These are phyloP conservation scores for Solanum pimpinellifolium DNA, from an alignment of 257 asterid genomes.

Conservation along the genomic window DNA sequence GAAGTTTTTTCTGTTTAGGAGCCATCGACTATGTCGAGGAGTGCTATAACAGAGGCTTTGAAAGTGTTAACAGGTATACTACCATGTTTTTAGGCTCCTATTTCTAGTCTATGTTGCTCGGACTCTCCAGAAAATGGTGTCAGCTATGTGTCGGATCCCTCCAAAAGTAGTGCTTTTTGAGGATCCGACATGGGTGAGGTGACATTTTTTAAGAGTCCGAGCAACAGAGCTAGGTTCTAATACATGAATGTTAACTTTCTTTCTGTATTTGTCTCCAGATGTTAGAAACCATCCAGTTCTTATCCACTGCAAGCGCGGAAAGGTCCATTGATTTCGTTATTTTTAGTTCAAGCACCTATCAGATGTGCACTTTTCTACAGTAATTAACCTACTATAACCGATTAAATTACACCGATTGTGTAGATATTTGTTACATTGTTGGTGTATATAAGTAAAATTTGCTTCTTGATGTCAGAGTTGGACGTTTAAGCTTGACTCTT, in stretches of 20 bases:
- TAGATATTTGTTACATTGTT: background rate
- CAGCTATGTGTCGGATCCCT: background rate
- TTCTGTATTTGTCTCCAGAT: constrained; percentile 8
- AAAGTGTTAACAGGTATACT: constrained; percentile 27
- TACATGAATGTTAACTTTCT: background rate
- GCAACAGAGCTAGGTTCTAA: background rate
- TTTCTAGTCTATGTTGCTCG: background rate
- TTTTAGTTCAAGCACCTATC: background rate
- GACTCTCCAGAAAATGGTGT: background rate
- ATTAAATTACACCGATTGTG: background rate
- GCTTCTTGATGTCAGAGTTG: background rate
- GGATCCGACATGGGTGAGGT: background rate
- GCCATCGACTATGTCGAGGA: constrained; percentile 15
- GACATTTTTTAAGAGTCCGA: background rate
- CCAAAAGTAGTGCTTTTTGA: background rate
- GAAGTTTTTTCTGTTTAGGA: constrained; percentile 10
- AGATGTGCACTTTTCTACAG: background rate
- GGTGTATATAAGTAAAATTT: background rate
- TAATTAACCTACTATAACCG: background rate
- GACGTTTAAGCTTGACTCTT: background rate
- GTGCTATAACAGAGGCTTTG: constrained; percentile 28
- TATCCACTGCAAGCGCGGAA: constrained; percentile 39
- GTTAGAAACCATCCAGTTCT: constrained; percentile 37
- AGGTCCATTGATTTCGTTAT: constrained; percentile 3
- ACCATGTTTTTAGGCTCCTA: background rate